Base-by-base conservation (phyloP, 768 basidiomycete genomes). In the Pisolithus tinctorius region DNA sequence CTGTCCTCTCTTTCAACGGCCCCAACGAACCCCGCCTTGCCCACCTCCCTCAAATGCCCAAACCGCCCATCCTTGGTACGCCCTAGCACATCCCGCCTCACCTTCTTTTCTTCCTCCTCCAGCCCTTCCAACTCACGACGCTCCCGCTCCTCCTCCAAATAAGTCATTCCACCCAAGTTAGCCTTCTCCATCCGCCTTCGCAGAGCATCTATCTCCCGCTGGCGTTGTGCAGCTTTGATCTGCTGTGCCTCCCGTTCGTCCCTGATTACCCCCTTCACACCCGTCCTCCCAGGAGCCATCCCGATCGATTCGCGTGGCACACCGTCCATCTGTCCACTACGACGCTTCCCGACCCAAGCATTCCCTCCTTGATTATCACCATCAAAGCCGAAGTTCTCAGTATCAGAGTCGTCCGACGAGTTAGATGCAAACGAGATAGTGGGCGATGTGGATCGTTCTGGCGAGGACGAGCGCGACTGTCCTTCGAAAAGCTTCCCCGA, bases 231-330 rank as follows among this genome's bases (percentile, higher is more conserved):
- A n/a, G 78, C 75, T 46, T 77, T 73, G 20, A 82, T 62, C 46
- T 72, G 66, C 23, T 71, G 75, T 3, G 87, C 87, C 60, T 93
- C 90, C 52, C 82, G 74, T 29, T 81, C 77, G 67, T 93, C 90
- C 26, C 88, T 79, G 51, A 93, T 87, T 52, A 93, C 90, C 25
- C 90, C 89, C 58, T 93, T 93, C 44, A 92, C 90, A 20, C 90
- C 90, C 5, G 90, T 93, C 26, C 90, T 75, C 4, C 89, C 89
- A 9, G n/a, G 34, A 14, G 34, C 34, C 34, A 34, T 34, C 34
- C 34, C 34, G 13, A 34, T 34, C 3, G 34, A 34, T 53, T 66
- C 68, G 31, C 68, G 51, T 2, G 31, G 30, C 16, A 17, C 20
- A 10, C 17, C 25, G 17, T 31, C 45, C 9, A 8, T 47, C 10